phyloP scores from a whole-genome alignment of 2,329 filamentous ascomycete species.

The Fusarium duplospermum region DNA sequence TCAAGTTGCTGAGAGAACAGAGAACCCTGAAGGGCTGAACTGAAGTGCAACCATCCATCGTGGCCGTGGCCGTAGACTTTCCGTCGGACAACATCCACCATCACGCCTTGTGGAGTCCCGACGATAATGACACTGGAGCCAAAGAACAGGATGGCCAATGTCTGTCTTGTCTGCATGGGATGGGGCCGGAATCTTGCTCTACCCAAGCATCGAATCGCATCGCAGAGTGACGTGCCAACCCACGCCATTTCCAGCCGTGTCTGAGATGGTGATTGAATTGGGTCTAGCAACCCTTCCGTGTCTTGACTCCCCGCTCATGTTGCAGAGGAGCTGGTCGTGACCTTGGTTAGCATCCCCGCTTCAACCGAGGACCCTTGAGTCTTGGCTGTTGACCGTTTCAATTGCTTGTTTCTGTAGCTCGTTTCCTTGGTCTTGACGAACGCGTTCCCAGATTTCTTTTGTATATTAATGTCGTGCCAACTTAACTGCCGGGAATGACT shows the following conservation, averaged over 20 bases:
- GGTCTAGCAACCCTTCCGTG: slow-evolving; percentile 21
- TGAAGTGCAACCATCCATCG: neutral
- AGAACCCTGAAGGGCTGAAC: slow-evolving; percentile 5
- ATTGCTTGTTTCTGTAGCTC: slow-evolving; percentile 18
- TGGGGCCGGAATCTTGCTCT: slow-evolving; percentile 15
- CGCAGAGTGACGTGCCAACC: slow-evolving; percentile 24
- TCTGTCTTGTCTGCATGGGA: slow-evolving; percentile 1
- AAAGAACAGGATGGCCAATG: neutral
- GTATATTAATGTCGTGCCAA: slow-evolving; percentile 30
- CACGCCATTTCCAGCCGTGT: slow-evolving; percentile 24
- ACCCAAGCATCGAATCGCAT: slow-evolving; percentile 16
- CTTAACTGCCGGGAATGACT: slow-evolving; percentile 21
- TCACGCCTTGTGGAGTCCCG: neutral
- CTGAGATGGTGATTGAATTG: slow-evolving; percentile 30
- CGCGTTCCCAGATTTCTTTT: slow-evolving; percentile 26
- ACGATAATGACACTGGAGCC: neutral
- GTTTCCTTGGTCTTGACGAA: slow-evolving; percentile 22
- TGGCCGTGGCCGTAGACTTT: slow-evolving; percentile 2
- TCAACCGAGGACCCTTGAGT: slow-evolving; percentile 27
- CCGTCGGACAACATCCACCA: neutral
- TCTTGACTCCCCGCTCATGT: slow-evolving; percentile 30
- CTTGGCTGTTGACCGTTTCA: slow-evolving; percentile 16
- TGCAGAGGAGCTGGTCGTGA: slow-evolving; percentile 24
- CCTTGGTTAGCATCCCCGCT: slow-evolving; percentile 28
- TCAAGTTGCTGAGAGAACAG: neutral